Evolutionary conservation across 495 filamentous ascomycete genomes (phyloP), one percentile per base, ranked within the genome.

Genomic region (Penicillium coffeae): DNA sequence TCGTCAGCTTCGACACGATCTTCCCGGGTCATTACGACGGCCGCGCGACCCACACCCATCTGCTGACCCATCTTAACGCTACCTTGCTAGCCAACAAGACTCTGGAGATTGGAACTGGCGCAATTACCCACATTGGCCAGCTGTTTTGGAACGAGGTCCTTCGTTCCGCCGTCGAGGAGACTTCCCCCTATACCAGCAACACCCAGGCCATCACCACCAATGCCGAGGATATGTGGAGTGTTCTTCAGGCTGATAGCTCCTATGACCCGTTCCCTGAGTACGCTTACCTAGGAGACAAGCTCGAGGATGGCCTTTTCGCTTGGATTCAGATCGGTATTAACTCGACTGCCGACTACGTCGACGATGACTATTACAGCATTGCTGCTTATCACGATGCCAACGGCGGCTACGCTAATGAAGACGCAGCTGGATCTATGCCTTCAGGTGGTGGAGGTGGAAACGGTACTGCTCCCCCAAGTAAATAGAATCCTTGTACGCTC

Each of bases 111-210:
- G 66, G 55, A 38, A 66, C 58, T 33, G 66, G 66, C 44, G 68
- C 60, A 34, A 51, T 70, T 27, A 58, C 62, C 3, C 64, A 70
- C 38, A 70, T 66, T 36, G 66, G 66, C 33, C 82, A 86, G 60
- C 51, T 86, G 12, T 87, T 82, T 75, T 87, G 77, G 64, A 78
- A 79, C 44, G 74, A 86, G 55, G 71, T 68, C 22, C 73, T 85
- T 15, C 74, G 79, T 50, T 61, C 53, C 9, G 72, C 70, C 27
- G 79, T 87, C 33, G 77, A 83, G 54, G 59, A 66, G n/a, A 74
- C 67, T 8, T 65, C 63, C 42, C 78, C 77, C 0, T 86, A 86
- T 56, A 75, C 43, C 45, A 69, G 64, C 39, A 85, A 85, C 71
- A 77, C 65, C 0, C 75, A 81, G 40, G 25, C 32, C 0, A 51